These are phyloP conservation scores for Mortierella sp. DNA, from an alignment of 371 early-diverging fungal genomes.

Conservation along the genomic window DNA sequence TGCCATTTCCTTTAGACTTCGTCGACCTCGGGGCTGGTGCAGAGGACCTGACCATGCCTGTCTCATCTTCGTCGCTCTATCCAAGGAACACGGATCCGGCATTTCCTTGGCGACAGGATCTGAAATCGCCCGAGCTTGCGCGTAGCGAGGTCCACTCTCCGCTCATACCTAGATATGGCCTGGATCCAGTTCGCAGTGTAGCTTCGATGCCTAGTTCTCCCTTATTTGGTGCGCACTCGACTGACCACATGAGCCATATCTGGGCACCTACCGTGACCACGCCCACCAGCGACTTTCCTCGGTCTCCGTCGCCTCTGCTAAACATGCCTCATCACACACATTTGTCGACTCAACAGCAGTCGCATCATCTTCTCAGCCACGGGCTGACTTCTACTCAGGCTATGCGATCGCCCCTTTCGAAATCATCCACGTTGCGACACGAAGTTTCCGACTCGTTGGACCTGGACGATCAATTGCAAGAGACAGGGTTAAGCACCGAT, in stretches of 20 bases:
- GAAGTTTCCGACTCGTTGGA: conserved; percentile 12
- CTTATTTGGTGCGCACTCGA: conserved; percentile 40
- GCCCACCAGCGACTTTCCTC: conserved; percentile 73
- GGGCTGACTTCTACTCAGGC: conserved; percentile 31
- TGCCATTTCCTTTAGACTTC: too few species aligned
- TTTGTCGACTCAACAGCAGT: conserved; percentile 55
- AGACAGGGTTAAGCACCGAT: conserved; percentile 13
- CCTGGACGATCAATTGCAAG: conserved; percentile 14
- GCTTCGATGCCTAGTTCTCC: conserved; percentile 53
- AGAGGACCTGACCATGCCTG: background rate
- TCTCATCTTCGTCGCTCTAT: conserved; percentile 35
- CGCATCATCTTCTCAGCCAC: conserved; percentile 35
- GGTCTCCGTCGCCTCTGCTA: conserved; percentile 87
- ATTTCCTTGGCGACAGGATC: conserved; percentile 47
- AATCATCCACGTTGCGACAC: conserved; percentile 14
- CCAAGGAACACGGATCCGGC: conserved; percentile 32
- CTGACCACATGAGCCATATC: conserved; percentile 52
- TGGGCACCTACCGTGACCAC: conserved; percentile 50
- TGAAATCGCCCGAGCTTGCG: conserved; percentile 33
- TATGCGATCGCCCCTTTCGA: conserved; percentile 28
- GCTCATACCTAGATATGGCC: conserved; percentile 31
- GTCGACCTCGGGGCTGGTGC: too few species aligned
- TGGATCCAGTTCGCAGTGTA: conserved; percentile 41
- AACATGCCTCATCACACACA: conserved; percentile 65
- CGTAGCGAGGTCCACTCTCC: conserved; percentile 50